Percentiles rank a stretch among this genome's conserved stretches.
phyloP scores from a whole-genome alignment of 2,329 filamentous ascomycete species.

The Chalaropsis ovoidea region DNA sequence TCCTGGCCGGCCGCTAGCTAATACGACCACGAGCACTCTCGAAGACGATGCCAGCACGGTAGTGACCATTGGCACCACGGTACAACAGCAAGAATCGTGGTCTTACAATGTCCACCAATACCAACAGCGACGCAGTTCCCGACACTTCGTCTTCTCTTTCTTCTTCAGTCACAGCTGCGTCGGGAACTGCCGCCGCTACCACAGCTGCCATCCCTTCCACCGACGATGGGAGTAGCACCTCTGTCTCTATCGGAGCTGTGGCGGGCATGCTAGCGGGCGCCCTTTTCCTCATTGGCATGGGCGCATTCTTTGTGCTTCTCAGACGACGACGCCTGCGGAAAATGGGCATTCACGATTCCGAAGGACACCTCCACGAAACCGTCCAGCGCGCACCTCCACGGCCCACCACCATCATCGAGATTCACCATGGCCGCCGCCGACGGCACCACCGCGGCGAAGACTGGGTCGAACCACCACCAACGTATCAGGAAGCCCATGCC shows the following conservation, averaged over 20 bases:
- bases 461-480: constrained; percentile 24
- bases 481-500: constrained; percentile 24
- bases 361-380: constrained; percentile 23
- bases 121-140: background rate
- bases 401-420: constrained; percentile 22
- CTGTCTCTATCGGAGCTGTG: constrained; percentile 18
- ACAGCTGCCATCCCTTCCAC: background rate
- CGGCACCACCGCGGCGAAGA: constrained; percentile 19
- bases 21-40: background rate
- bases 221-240: background rate
- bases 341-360: constrained; percentile 22
- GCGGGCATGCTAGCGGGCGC: constrained; percentile 16
- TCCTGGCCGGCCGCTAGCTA: background rate
- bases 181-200: background rate
- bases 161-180: background rate
- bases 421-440: constrained; percentile 17
- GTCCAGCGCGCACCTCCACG: constrained; percentile 11
- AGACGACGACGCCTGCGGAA: constrained; percentile 21
- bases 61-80: background rate
- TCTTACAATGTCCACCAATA: constrained; percentile 7
- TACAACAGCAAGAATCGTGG: constrained; percentile 3
- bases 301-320: constrained; percentile 22
- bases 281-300: constrained; percentile 20
- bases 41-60: constrained; percentile 1
- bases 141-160: background rate